Base-by-base conservation (phyloP, 805 yeast species). In the Sugiyamaella chiloensis region DNA sequence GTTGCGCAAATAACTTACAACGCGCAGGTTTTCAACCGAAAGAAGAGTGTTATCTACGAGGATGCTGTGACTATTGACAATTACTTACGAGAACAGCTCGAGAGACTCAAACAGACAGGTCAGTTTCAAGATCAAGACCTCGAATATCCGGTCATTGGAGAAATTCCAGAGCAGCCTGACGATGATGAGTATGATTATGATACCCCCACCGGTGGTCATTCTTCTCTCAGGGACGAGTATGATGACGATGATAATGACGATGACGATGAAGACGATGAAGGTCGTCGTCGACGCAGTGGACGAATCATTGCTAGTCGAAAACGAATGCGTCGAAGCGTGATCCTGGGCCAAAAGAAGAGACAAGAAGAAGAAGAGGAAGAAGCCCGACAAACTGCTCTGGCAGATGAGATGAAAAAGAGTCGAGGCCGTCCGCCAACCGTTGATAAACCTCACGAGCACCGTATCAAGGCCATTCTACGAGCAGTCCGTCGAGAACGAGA, bases 401-500 rank as follows among this genome's bases (percentile, higher is more conserved):
- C 43, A 23, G 69, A 83, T 36, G 58, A 57, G 39, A 61, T 87
- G 57, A 76, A 79, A 26, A 83, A 87, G 64, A 24, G 44, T n/a
- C 76, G 95, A 60, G 96, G 96, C 16, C 76, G 96, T 58, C 96
- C 96, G 4, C 96, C 96, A 1, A 84, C 87, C 48, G 87, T 88
- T 42, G 96, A 87, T 64, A 84, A 81, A 61, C 95, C 96, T 4
- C 90, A 85, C 65, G 97, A 93, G 66, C 88, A 88, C 61, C 75
- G 97, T 53, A 89, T 91, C 66, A 90, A 91, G 65, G 81, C 87
- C 55, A 82, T 93, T 31, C 69, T 93, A 72, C 80, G 95, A 63
- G 81, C 79, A 42, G 72, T 93, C 61, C 86, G 89, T 60, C 86
- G 86, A 60, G 82, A 85, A 50, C 76, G 79, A 39, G 81, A 76